Conservation (phyloP, 108 stramenopile species). For the Phaeodactylum tricornutum region DNA sequence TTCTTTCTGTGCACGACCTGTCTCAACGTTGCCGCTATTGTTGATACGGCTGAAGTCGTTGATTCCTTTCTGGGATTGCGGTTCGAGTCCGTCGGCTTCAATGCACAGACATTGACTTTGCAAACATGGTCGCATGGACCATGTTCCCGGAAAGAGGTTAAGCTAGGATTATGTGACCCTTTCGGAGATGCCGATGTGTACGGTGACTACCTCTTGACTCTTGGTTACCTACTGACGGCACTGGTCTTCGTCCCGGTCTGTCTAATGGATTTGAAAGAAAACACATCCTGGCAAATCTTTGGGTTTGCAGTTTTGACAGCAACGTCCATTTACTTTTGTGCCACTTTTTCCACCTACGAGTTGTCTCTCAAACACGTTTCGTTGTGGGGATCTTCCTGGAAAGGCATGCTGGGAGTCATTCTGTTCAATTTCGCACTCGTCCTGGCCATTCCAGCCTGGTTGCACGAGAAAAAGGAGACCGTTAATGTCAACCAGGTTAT, state of each 20-base stretch:
- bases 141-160: slow-evolving; percentile 20
- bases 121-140: slow-evolving; percentile 20
- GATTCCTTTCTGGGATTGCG: slow-evolving; percentile 35
- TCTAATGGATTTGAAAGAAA: slow-evolving; percentile 55
- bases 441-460: slow-evolving; percentile 68
- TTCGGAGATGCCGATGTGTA: slow-evolving; percentile 18
- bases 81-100: neutral
- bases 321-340: slow-evolving; percentile 21
- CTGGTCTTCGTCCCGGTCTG: slow-evolving; percentile 44
- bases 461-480: slow-evolving; percentile 48
- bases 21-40: slow-evolving; percentile 40
- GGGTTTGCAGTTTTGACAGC: slow-evolving; percentile 38
- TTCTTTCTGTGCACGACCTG: slow-evolving; percentile 44
- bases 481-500: slow-evolving; percentile 38
- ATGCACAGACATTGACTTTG: neutral
- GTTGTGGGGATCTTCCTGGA: slow-evolving; percentile 35
- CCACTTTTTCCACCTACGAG: slow-evolving; percentile 18
- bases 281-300: slow-evolving; percentile 32
- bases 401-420: slow-evolving; percentile 47
- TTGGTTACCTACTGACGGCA: slow-evolving; percentile 32
- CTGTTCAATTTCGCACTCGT: slow-evolving; percentile 67
- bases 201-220: slow-evolving; percentile 19
- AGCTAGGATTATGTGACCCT: slow-evolving; percentile 37
- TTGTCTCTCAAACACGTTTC: slow-evolving; percentile 21
- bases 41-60: slow-evolving; percentile 58